Evolutionary conservation across 2,329 filamentous ascomycete genomes (phyloP).

Genomic region (Diaporthe citriasiana): DNA sequence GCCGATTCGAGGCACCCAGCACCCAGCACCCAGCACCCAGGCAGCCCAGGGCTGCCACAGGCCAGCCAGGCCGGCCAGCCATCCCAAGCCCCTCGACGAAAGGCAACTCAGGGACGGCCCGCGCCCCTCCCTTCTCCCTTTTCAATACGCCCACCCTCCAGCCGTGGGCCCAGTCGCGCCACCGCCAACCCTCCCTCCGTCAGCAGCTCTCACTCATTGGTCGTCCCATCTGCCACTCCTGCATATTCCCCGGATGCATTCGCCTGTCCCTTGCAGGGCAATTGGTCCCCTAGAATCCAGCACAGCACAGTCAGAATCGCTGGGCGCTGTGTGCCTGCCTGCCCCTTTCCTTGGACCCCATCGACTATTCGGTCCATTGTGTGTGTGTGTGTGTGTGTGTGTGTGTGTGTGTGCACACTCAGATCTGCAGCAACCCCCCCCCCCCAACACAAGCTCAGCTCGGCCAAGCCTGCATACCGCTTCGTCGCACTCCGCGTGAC

Average conservation of each 20-base stretch:
- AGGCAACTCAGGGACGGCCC: conserved; percentile 36
- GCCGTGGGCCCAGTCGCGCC: not conserved
- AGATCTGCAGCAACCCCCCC: conserved; percentile 1
- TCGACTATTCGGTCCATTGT: not conserved
- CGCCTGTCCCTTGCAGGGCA: conserved; percentile 37
- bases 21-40: too few relatives aligned
- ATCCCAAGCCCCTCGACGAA: conserved; percentile 1
- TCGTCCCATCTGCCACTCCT: conserved; percentile 19
- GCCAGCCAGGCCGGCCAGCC: not conserved
- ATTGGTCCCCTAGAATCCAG: conserved; percentile 9
- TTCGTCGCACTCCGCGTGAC: conserved; percentile 3
- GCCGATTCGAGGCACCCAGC: not conserved
- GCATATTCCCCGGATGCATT: conserved; percentile 25
- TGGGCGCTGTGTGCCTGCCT: not conserved
- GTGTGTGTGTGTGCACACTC: not conserved
- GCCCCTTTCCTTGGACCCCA: conserved; percentile 16
- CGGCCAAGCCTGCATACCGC: conserved; percentile 10
- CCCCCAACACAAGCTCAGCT: not conserved
- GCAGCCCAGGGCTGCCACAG: not conserved
- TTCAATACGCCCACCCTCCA: not conserved
- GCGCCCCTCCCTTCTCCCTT: conserved; percentile 17
- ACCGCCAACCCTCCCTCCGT: not conserved
- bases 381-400: too few relatives aligned
- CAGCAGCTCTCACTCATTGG: conserved; percentile 20
- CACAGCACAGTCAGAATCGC: not conserved